Evolutionary conservation across 352 stramenopile genomes (phyloP), one percentile per base, ranked within the genome.

Genomic region (Saprolegnia diclina): DNA sequence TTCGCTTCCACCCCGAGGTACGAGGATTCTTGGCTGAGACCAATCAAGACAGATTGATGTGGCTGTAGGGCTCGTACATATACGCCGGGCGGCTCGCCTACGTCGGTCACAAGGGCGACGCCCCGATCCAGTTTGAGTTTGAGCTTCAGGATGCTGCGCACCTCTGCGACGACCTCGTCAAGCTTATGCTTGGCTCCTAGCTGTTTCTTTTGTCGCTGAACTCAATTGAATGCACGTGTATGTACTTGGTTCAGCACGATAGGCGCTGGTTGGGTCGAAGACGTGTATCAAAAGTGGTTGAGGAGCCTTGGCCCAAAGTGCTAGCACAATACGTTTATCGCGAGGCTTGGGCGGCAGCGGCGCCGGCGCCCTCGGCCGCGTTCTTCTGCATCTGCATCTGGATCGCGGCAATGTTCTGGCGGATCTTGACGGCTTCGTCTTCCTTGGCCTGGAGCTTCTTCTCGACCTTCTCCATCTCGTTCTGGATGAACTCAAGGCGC

Each of bases 401-500:
- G 75, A 92, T 81, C 66, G 79, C 79, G 53, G 93, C 86, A 76
- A 98, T 97, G 62, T 85, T 95, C 62, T 83, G 87, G 35, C 90
- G 89, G 71, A 97, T 91, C 67, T 90, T 84, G 32, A 93, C 76
- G 35, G 85, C 89, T 57, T 97, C 82, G 69, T 95, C 93, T 79
- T 98, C 90, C 74, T 96, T 97, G 48, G 77, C 75, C 40, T 92
- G 83, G 66, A 94, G 90, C 79, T 94, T 93, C 57, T 75, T 76
- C 64, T 88, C 92, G 37, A 95, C 83, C 64, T 96, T 96, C 73
- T 85, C 80, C 87, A 98, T 78, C 73, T 98, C 93, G 50, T 94
- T 89, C 57, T 89, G 91, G 75, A 98, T 98, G 72, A 98, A 98
- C 79, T 98, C 93, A 66, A 98, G 82, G 42, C 94, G 84, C 78